These are phyloP conservation scores for Hyphopichia fennica DNA, from an alignment of 1,139 yeast genomes.

Conservation along the genomic window DNA sequence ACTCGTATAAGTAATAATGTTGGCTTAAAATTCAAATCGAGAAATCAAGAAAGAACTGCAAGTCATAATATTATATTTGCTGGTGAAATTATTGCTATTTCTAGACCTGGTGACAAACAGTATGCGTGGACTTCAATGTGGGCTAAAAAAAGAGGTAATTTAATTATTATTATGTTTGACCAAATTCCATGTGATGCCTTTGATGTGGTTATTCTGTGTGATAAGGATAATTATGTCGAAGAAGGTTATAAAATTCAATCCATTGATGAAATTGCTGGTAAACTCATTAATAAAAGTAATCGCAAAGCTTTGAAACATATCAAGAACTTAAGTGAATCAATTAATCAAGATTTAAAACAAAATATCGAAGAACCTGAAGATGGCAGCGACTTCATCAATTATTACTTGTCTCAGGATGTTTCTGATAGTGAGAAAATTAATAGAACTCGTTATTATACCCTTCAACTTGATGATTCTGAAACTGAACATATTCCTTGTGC, in stretches of 20 bases:
- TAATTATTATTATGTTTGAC: conserved; percentile 82
- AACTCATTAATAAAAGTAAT: conserved; percentile 27
- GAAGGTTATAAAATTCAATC: conserved; percentile 30
- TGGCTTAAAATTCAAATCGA: conserved; percentile 18
- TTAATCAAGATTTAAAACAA: conserved; percentile 23
- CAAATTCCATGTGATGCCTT: conserved; percentile 83
- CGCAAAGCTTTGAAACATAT: conserved; percentile 20
- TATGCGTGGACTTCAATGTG: conserved; percentile 81
- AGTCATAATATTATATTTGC: conserved; percentile 41
- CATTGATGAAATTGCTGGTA: conserved; percentile 43
- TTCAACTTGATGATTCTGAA: conserved; percentile 36
- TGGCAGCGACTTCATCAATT: conserved; percentile 10
- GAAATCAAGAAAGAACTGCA: conserved; percentile 9
- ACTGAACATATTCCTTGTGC: conserved; percentile 66
- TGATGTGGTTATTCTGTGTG: conserved; percentile 52
- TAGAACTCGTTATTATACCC: conserved; percentile 60
- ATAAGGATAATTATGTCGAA: conserved; percentile 12
- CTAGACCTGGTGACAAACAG: conserved; percentile 48
- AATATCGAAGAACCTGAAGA: conserved; percentile 18
- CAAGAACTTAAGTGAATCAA: conserved; percentile 30
- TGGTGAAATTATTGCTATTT: conserved; percentile 59
- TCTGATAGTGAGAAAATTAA: conserved; percentile 52
- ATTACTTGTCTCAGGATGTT: conserved; percentile 21
- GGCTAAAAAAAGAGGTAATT: conserved; percentile 74
- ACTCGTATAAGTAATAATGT: conserved; percentile 34